Conservation (phyloP, 1,284 basidiomycete genomes). For the Rhodotorula sp. region DNA sequence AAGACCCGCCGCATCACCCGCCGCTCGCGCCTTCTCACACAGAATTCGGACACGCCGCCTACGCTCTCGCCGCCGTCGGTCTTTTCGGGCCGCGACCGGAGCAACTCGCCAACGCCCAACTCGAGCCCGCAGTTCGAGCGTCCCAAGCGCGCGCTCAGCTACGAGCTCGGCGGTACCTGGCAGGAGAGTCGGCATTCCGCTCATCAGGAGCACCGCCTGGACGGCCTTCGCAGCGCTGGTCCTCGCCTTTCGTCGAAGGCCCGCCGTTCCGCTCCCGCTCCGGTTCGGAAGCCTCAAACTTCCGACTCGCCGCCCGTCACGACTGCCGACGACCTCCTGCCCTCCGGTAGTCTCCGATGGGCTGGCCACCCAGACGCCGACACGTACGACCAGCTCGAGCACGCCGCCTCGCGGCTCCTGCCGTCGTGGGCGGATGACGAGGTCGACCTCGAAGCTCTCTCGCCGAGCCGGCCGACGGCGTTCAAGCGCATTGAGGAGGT, state of each 20-base stretch:
- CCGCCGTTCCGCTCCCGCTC: not conserved
- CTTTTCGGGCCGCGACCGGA: not conserved
- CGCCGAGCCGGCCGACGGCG: no score
- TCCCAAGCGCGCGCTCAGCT: constrained; percentile 56
- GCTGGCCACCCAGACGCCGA: constrained; percentile 20
- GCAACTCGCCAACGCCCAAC: not conserved
- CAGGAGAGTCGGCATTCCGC: constrained; percentile 39
- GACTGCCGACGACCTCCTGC: constrained; percentile 21
- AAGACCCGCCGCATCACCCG: not conserved
- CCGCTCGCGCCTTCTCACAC: constrained; percentile 3
- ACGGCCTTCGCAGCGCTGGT: not conserved
- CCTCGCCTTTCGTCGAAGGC: not conserved
- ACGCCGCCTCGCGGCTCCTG: constrained; percentile 15
- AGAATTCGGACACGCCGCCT: not conserved
- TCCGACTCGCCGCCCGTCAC: not conserved
- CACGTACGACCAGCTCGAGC: constrained; percentile 33
- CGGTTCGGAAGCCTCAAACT: not conserved
- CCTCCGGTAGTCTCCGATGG: constrained; percentile 7
- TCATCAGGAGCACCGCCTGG: constrained; percentile 31
- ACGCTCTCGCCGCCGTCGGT: not conserved
- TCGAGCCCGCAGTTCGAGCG: not conserved
- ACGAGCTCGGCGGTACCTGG: constrained; percentile 59
- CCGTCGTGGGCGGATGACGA: constrained; percentile 38
- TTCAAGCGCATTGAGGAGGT: no score
- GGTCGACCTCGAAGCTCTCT: not conserved